These are phyloP conservation scores for Fonsecaea monophora DNA, from an alignment of 2,329 filamentous ascomycete species.

Conservation along the genomic window DNA sequence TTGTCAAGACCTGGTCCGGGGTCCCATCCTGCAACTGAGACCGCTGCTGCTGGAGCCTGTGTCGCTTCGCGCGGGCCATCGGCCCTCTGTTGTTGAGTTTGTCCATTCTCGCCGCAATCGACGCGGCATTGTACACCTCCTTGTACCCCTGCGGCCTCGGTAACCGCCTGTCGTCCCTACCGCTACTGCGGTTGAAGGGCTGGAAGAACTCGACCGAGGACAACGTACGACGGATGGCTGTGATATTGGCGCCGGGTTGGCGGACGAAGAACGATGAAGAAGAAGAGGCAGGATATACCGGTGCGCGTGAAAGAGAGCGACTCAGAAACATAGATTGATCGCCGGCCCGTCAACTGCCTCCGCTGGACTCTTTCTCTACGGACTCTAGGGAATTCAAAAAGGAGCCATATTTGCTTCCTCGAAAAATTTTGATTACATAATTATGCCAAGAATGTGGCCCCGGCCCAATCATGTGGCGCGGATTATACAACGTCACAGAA, in stretches of 20 bases:
- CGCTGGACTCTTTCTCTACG: background rate
- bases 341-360: background rate
- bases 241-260: background rate
- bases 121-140: constrained; percentile 27
- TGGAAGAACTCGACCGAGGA: background rate
- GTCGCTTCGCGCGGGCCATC: constrained; percentile 8
- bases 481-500: background rate
- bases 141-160: no score
- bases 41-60: constrained; percentile 5
- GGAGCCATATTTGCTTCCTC: background rate
- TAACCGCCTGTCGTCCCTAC: background rate
- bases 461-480: constrained; percentile 13
- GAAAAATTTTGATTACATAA: constrained; percentile 27
- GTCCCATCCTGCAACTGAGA: constrained; percentile 21
- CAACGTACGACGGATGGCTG: background rate
- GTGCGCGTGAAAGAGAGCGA: background rate
- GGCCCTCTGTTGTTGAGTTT: constrained; percentile 7
- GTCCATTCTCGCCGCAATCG: constrained; percentile 22
- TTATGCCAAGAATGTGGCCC: constrained; percentile 5
- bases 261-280: background rate
- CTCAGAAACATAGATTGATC: background rate
- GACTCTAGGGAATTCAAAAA: background rate
- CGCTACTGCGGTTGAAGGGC: background rate
- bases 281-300: background rate
- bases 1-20: constrained; percentile 29